Conservation (phyloP, 768 basidiomycete genomes). For the Pleurotus citrinopileatus region DNA sequence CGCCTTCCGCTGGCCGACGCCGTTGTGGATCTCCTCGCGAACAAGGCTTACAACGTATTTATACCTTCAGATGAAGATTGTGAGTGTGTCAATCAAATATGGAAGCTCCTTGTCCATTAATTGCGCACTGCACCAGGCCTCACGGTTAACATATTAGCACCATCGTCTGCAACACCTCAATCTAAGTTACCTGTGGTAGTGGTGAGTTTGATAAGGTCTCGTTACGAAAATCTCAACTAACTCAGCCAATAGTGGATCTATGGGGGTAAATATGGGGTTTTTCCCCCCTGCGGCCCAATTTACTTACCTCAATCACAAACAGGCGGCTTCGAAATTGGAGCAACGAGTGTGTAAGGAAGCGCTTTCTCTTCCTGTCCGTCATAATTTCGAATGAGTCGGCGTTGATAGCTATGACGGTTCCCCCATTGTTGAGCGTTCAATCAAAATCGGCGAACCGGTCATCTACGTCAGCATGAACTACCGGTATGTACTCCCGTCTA, state of each 20-base stretch:
- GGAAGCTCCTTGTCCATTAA: not conserved
- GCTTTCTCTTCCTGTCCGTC: not conserved
- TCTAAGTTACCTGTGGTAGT: conserved; percentile 53
- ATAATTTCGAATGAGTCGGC: too few relatives aligned
- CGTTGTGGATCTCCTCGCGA: conserved; percentile 28
- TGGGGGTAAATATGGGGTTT: conserved; percentile 36
- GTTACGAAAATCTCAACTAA: not conserved
- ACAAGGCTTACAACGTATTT: conserved; percentile 23
- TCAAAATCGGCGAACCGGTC: conserved; percentile 22
- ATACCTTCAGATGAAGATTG: conserved; percentile 45
- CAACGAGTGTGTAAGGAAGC: not conserved
- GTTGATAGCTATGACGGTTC: conserved; percentile 16
- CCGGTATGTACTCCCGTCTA: not conserved
- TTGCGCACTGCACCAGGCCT: conserved; percentile 31
- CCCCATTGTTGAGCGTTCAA: conserved; percentile 22
- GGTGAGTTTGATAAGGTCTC: conserved; percentile 28
- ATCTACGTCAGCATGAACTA: conserved; percentile 28
- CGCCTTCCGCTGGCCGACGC: conserved; percentile 31
- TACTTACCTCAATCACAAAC: not conserved
- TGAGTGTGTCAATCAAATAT: too few relatives aligned
- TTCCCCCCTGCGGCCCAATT: not conserved
- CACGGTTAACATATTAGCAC: conserved; percentile 53
- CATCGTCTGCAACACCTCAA: conserved; percentile 31
- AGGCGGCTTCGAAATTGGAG: conserved; percentile 4
- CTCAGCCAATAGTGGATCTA: conserved; percentile 42